Conservation (phyloP, 2,329 filamentous ascomycete species). For the Alternaria arborescens region DNA sequence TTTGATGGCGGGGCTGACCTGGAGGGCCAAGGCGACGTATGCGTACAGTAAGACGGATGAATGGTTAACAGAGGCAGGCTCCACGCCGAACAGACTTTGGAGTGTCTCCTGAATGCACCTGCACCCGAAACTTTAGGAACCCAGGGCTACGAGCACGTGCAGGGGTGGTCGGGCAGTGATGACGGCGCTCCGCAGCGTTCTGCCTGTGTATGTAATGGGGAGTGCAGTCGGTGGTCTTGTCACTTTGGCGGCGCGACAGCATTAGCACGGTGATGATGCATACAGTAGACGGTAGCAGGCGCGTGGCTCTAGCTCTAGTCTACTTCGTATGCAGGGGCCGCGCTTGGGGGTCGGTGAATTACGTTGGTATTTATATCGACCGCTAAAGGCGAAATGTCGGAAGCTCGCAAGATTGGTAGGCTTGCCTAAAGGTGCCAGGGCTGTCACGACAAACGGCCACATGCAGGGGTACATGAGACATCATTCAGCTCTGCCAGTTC, state of each 20-base stretch:
- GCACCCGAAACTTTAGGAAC: background rate
- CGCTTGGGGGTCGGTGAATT: conserved; percentile 14
- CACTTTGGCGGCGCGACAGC: background rate
- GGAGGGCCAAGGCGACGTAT: conserved; percentile 10
- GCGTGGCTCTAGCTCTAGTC: conserved; percentile 22
- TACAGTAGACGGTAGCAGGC: conserved; percentile 12
- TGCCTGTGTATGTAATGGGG: background rate
- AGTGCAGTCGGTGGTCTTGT: background rate
- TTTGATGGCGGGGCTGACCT: conserved; percentile 17
- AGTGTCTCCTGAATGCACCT: background rate
- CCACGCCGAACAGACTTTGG: background rate
- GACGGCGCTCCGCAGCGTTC: background rate
- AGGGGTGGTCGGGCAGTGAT: conserved; percentile 1
- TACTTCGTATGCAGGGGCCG: conserved; percentile 16
- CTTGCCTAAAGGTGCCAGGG: conserved; percentile 10
- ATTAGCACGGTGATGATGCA: conserved; percentile 19
- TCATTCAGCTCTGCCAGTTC: conserved; percentile 17
- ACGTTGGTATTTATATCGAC: conserved; percentile 10
- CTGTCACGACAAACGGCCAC: conserved; percentile 17
- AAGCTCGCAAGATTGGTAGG: conserved; percentile 9
- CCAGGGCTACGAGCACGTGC: background rate
- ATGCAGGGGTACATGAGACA: conserved; percentile 18
- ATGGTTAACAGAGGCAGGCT: conserved; percentile 1
- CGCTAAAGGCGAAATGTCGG: conserved; percentile 21
- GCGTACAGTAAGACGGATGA: conserved; percentile 1